A percentile compares a stretch with the other conserved stretches of the same genome.
These are phyloP conservation scores for Apiospora koreana DNA, from an alignment of 2,329 filamentous ascomycete species.

Conservation along the genomic window DNA sequence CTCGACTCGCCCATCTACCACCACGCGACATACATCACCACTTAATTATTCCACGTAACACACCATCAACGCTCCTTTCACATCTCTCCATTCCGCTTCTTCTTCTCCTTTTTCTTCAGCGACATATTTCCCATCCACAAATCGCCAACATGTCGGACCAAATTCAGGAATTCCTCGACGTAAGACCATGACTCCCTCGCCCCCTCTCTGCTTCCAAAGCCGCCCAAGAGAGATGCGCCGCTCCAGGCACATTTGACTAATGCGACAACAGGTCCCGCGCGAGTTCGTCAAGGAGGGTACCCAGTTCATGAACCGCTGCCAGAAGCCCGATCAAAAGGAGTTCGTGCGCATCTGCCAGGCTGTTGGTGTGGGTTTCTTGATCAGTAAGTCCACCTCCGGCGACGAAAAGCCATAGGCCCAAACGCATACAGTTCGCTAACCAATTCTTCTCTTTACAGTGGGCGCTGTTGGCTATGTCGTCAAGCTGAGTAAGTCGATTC, in stretches of 20 bases:
- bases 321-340: conserved; percentile 58
- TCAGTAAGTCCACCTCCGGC: conserved; percentile 38
- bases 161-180: conserved; percentile 18
- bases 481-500: conserved; percentile 60
- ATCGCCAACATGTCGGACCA: conserved; percentile 16
- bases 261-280: conserved; percentile 57
- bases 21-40: conserved; percentile 10
- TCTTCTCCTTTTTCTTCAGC: neutral
- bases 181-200: neutral
- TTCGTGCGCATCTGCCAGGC: conserved; percentile 57
- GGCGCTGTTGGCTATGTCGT: conserved; percentile 68
- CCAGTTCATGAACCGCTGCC: conserved; percentile 63
- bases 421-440: conserved; percentile 20
- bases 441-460: conserved; percentile 40
- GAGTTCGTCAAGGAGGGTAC: conserved; percentile 66
- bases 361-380: conserved; percentile 68
- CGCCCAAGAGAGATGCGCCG: neutral
- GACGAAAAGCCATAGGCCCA: neutral
- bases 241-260: conserved; percentile 66
- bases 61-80: neutral
- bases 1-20: neutral
- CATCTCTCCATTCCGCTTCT: neutral
- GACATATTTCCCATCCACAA: neutral
- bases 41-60: conserved; percentile 6
- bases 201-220: neutral